Percentiles rank a stretch among this genome's conserved stretches.
phyloP scores from a whole-genome alignment of 306 rosid genomes.

The Rosa persica region DNA sequence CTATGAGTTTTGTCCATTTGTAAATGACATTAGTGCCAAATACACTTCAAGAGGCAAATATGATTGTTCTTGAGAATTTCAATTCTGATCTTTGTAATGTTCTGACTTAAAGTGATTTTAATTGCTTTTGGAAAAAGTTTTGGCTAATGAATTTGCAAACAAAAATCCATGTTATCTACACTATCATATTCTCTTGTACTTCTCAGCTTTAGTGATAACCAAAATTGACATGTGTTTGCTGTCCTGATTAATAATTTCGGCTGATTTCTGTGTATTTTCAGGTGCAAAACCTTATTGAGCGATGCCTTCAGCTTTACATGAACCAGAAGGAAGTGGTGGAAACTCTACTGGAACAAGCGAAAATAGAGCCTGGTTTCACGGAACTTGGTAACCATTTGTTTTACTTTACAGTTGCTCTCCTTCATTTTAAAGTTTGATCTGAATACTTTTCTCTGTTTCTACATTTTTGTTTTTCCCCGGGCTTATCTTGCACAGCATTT shows the following conservation, averaged over 20 bases:
- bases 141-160: not conserved
- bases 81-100: not conserved
- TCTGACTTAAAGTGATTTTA: not conserved
- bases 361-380: slow-evolving; percentile 92
- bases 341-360: slow-evolving; percentile 64
- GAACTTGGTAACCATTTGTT: slow-evolving; percentile 60
- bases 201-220: not conserved
- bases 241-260: not conserved
- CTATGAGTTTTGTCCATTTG: not conserved
- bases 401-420: not conserved
- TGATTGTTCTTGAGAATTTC: not conserved
- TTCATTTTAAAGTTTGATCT: not conserved
- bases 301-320: slow-evolving; percentile 93
- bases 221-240: not conserved
- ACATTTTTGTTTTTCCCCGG: not conserved
- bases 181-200: not conserved
- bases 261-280: slow-evolving; percentile 25
- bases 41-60: not conserved
- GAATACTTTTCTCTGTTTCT: not conserved
- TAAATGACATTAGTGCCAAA: not conserved
- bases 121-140: not conserved
- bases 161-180: not conserved
- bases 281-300: slow-evolving; percentile 92
- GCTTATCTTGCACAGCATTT: not conserved
- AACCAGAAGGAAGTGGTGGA: slow-evolving; percentile 78